These are phyloP conservation scores for Dryadomyces quercus-mongolicae DNA, from an alignment of 2,329 filamentous ascomycete genomes.

Conservation along the genomic window DNA sequence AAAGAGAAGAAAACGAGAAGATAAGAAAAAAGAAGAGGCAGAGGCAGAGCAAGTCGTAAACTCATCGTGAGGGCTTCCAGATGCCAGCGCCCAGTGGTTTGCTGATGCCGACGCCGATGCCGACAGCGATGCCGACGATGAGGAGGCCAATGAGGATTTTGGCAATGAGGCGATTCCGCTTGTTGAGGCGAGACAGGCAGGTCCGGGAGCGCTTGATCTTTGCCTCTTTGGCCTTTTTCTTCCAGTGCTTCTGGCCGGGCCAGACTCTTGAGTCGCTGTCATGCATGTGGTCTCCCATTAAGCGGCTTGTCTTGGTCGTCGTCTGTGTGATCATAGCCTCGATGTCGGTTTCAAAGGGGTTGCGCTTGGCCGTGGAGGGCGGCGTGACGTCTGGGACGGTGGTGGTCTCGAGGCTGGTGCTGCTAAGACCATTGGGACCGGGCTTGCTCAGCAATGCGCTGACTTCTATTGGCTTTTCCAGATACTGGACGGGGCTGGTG, in stretches of 20 bases:
- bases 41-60: background rate
- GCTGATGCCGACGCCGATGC: constrained; percentile 47
- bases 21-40: background rate
- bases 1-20: background rate
- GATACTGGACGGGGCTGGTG: background rate
- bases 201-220: constrained; percentile 40
- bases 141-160: constrained; percentile 42
- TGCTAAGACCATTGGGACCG: background rate
- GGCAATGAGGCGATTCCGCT: constrained; percentile 38
- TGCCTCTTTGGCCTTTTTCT: constrained; percentile 43
- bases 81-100: constrained; percentile 47
- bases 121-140: constrained; percentile 40
- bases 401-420: background rate
- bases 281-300: constrained; percentile 14
- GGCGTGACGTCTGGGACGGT: constrained; percentile 1
- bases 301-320: constrained; percentile 14
- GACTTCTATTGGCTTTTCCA: background rate
- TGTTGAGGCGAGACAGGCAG: constrained; percentile 39
- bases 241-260: constrained; percentile 49
- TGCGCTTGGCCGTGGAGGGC: constrained; percentile 28
- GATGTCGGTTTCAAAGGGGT: constrained; percentile 46
- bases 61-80: constrained; percentile 27
- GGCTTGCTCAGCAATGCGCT: background rate
- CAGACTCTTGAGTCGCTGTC: constrained; percentile 44
- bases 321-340: constrained; percentile 35